Evolutionary conservation across 768 basidiomycete species (phyloP).

Genomic region (Lenzites betulinus): DNA sequence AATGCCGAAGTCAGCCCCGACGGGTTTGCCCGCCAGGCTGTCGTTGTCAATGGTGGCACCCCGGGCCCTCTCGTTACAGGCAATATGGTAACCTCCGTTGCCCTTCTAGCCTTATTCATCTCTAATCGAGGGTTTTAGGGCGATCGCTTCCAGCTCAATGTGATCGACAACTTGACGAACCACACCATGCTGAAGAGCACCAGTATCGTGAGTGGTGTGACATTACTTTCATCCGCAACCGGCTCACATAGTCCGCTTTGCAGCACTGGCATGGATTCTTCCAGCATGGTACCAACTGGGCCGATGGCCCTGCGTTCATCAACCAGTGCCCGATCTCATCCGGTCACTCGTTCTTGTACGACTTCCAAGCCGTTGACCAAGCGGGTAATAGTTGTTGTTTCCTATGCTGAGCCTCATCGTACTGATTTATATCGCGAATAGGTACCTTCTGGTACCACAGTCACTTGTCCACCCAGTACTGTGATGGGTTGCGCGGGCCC

Average conservation of each 20-base stretch:
- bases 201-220: slow-evolving; percentile 13
- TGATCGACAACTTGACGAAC: slow-evolving; percentile 22
- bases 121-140: slow-evolving; percentile 5
- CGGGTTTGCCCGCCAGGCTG: slow-evolving; percentile 27
- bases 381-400: slow-evolving; percentile 14
- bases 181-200: slow-evolving; percentile 24
- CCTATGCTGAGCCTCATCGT: background rate
- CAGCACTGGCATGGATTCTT: slow-evolving; percentile 51
- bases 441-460: slow-evolving; percentile 44
- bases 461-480: slow-evolving; percentile 41
- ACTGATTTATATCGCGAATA: background rate
- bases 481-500: slow-evolving; percentile 43
- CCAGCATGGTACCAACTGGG: slow-evolving; percentile 43
- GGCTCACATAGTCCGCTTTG: background rate
- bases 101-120: background rate
- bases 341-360: slow-evolving; percentile 42
- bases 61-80: slow-evolving; percentile 25
- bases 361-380: slow-evolving; percentile 34
- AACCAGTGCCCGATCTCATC: slow-evolving; percentile 40
- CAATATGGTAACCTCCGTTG: slow-evolving; percentile 11
- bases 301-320: slow-evolving; percentile 49
- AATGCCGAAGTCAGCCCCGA: slow-evolving; percentile 30
- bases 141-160: slow-evolving; percentile 25
- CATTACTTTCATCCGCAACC: background rate
- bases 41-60: slow-evolving; percentile 20